Percentiles rank a stretch among this genome's conserved stretches.
phyloP scores from a whole-genome alignment of 2,329 filamentous ascomycete species.

The Diaporthe australafricana region DNA sequence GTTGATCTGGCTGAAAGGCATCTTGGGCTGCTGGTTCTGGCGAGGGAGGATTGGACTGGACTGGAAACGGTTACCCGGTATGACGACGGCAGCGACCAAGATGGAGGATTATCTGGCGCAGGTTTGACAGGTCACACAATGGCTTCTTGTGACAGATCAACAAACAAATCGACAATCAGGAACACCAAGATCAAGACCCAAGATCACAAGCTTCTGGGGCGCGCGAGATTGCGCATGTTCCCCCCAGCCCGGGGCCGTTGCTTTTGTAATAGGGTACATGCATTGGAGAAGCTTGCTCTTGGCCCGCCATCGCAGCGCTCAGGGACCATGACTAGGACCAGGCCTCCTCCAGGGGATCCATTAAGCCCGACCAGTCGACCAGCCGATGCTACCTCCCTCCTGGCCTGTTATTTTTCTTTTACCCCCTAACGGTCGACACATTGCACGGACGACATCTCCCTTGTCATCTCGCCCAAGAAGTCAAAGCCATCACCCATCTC shows the following conservation, averaged over 20 bases:
- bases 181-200: slow-evolving; percentile 17
- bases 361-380: slow-evolving; percentile 5
- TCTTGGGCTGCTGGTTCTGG: background rate
- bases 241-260: slow-evolving; percentile 1
- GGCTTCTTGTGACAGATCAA: slow-evolving; percentile 22
- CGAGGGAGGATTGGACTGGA: background rate
- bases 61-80: background rate
- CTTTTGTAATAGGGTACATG: slow-evolving; percentile 10
- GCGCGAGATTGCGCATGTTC: slow-evolving; percentile 17
- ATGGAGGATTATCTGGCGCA: slow-evolving; percentile 5
- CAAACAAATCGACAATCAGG: background rate
- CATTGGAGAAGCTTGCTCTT: background rate
- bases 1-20: slow-evolving; percentile 37
- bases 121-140: slow-evolving; percentile 13
- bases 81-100: background rate
- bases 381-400: background rate
- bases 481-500: background rate
- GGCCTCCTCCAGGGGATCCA: background rate
- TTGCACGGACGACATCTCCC: slow-evolving; percentile 9
- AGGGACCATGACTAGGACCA: slow-evolving; percentile 30
- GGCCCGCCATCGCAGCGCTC: slow-evolving; percentile 10
- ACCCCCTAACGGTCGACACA: background rate
- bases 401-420: background rate
- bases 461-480: background rate
- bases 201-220: slow-evolving; percentile 15